Percentiles rank a stretch among this genome's conserved stretches.
phyloP scores from a whole-genome alignment of 768 basidiomycete genomes.

The Termitomyces sp. region DNA sequence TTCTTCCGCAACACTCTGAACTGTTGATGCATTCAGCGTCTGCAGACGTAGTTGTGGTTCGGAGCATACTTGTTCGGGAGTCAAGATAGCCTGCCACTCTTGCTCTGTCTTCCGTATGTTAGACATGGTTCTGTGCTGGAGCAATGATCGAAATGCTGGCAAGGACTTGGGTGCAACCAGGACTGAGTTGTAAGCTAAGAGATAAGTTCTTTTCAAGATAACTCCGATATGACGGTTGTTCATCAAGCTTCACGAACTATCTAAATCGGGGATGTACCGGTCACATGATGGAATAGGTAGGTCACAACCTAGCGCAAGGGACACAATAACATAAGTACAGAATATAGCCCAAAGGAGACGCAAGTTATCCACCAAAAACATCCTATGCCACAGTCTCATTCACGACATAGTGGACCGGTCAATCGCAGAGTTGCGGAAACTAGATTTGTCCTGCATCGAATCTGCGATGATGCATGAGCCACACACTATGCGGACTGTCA shows the following conservation, averaged over 20 bases:
- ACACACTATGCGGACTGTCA: not conserved
- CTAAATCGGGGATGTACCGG: not conserved
- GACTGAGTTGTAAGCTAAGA: conserved; percentile 4
- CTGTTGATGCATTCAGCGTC: conserved; percentile 32
- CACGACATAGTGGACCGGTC: conserved; percentile 36
- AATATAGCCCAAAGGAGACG: conserved; percentile 1
- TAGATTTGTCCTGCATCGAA: conserved; percentile 87
- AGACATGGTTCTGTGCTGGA: conserved; percentile 32
- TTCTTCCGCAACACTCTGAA: conserved; percentile 85
- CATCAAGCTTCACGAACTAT: not conserved
- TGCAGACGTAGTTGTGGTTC: not conserved
- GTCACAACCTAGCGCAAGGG: too few species aligned
- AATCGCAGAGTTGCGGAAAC: conserved; percentile 68
- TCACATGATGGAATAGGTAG: not conserved
- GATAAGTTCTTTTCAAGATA: conserved; percentile 7
- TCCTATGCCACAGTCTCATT: conserved; percentile 1
- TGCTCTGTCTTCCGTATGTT: conserved; percentile 53
- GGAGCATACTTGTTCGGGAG: conserved; percentile 69
- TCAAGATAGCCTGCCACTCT: conserved; percentile 84
- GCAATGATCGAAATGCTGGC: not conserved
- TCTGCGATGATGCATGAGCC: conserved; percentile 40
- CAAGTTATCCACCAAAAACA: not conserved
- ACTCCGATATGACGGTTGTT: conserved; percentile 11
- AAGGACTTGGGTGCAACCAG: not conserved
- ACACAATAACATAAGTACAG: not conserved